A percentile compares a stretch with the other conserved stretches of the same genome.
Evolutionary conservation across 2,329 filamentous ascomycete species (phyloP).

Genomic region (Sordariomycetes sp.): DNA sequence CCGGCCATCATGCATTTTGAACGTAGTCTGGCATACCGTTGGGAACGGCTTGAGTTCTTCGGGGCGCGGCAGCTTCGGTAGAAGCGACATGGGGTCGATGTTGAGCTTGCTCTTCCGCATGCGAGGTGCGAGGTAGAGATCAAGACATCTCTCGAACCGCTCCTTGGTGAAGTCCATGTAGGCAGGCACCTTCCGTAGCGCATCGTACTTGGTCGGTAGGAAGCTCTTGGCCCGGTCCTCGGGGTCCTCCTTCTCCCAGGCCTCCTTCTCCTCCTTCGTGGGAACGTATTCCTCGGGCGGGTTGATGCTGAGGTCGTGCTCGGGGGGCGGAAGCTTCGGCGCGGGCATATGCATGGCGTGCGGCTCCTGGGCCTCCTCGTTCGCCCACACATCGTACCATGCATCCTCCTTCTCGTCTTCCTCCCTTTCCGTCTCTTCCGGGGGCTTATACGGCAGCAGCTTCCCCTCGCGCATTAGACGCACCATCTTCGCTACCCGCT

Average conservation of each 20-base stretch:
- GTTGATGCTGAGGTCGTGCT: slow-evolving; percentile 94
- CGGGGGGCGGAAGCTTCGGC: slow-evolving; percentile 84
- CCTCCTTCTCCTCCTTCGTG: slow-evolving; percentile 68
- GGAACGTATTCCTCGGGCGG: slow-evolving; percentile 91
- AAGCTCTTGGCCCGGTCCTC: slow-evolving; percentile 89
- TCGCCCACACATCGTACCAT: slow-evolving; percentile 88
- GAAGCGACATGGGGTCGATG: slow-evolving; percentile 85
- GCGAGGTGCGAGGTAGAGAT: slow-evolving; percentile 88
- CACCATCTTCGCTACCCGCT: slow-evolving; percentile 94
- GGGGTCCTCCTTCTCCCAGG: slow-evolving; percentile 77
- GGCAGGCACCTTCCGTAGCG: slow-evolving; percentile 82
- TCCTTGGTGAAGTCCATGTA: slow-evolving; percentile 90
- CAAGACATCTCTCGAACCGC: slow-evolving; percentile 88
- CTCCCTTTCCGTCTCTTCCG: slow-evolving; percentile 55
- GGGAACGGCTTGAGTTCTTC: slow-evolving; percentile 94
- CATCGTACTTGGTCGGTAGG: slow-evolving; percentile 69
- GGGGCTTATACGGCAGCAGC: slow-evolving; percentile 81
- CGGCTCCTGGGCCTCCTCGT: slow-evolving; percentile 72
- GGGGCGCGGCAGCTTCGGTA: slow-evolving; percentile 86
- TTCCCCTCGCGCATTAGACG: slow-evolving; percentile 89
- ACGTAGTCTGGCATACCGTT: slow-evolving; percentile 77
- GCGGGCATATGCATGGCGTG: slow-evolving; percentile 93
- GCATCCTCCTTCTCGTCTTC: slow-evolving; percentile 61
- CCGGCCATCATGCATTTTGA: slow-evolving; percentile 77
- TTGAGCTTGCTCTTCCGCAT: slow-evolving; percentile 90